phyloP scores from a whole-genome alignment of 129 eudicot genomes.

The Artemisia annua region DNA sequence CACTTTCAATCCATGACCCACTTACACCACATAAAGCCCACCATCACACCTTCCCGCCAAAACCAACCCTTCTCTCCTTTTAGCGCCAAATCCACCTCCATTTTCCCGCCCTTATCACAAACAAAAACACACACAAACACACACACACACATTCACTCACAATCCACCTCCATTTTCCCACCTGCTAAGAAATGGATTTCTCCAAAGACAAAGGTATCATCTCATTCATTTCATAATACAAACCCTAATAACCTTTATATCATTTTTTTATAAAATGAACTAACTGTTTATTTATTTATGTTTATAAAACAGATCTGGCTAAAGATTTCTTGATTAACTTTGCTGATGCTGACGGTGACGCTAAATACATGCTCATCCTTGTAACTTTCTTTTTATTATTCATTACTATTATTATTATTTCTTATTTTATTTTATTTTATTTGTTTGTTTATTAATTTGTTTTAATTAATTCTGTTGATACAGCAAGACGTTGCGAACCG shows the following conservation, averaged over 20 bases:
- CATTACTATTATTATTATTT: not conserved
- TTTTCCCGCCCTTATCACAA: slow-evolving; percentile 21
- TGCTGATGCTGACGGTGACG: slow-evolving; percentile 66
- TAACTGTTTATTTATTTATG: not conserved
- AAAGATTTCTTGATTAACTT: slow-evolving; percentile 71
- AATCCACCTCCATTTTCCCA: not conserved
- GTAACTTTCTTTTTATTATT: slow-evolving; percentile 38
- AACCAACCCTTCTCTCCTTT: not conserved
- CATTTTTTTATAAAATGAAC: too few relatives aligned
- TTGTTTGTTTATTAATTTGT: not conserved
- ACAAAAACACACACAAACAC: not conserved
- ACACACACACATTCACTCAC: not conserved
- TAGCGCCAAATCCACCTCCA: slow-evolving; percentile 49
- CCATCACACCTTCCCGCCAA: slow-evolving; percentile 65
- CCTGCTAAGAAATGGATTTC: slow-evolving; percentile 50
- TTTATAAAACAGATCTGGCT: slow-evolving; percentile 60
- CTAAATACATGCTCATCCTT: slow-evolving; percentile 72
- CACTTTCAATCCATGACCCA: not conserved
- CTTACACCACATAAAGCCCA: not conserved
- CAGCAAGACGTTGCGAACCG: slow-evolving; percentile 99
- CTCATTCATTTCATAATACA: not conserved
- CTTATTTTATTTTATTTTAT: not conserved
- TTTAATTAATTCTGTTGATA: not conserved
- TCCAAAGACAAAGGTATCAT: slow-evolving; percentile 62
- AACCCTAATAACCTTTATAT: not conserved